Evolutionary conservation across 345 rosid genomes (phyloP).

Genomic region (Hevea brasiliensis): DNA sequence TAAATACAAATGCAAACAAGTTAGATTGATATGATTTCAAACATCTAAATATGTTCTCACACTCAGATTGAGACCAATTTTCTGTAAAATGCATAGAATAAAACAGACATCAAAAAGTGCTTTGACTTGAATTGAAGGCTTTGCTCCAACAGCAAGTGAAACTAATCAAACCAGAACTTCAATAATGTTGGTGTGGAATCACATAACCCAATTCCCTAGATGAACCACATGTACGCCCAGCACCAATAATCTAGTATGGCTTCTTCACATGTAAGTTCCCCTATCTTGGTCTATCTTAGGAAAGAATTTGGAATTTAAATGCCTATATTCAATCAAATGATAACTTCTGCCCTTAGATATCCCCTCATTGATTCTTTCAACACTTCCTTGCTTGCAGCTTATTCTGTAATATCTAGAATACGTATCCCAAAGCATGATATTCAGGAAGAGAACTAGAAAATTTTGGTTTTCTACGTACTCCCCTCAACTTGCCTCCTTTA

Average conservation of each 20-base stretch:
- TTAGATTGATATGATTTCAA: slow-evolving; percentile 1
- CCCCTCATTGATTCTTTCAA: background rate
- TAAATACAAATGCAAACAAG: no score
- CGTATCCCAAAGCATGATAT: background rate
- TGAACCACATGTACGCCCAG: background rate
- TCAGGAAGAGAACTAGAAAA: background rate
- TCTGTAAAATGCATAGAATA: background rate
- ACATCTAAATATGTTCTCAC: background rate
- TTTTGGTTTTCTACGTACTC: background rate
- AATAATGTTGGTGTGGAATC: background rate
- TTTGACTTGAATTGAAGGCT: background rate
- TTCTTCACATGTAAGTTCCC: no score
- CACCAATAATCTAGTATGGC: background rate
- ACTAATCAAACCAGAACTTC: background rate
- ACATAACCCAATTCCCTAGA: background rate
- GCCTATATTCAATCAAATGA: background rate
- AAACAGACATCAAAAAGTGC: background rate
- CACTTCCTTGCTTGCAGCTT: background rate
- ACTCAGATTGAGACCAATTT: background rate
- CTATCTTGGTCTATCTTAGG: background rate
- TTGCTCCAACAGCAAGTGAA: slow-evolving; percentile 1
- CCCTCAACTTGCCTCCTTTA: background rate
- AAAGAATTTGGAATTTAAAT: background rate
- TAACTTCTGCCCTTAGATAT: background rate
- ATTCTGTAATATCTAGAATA: background rate